Conservation (phyloP, 331 rosid genomes). For the Acacia pycnantha region DNA sequence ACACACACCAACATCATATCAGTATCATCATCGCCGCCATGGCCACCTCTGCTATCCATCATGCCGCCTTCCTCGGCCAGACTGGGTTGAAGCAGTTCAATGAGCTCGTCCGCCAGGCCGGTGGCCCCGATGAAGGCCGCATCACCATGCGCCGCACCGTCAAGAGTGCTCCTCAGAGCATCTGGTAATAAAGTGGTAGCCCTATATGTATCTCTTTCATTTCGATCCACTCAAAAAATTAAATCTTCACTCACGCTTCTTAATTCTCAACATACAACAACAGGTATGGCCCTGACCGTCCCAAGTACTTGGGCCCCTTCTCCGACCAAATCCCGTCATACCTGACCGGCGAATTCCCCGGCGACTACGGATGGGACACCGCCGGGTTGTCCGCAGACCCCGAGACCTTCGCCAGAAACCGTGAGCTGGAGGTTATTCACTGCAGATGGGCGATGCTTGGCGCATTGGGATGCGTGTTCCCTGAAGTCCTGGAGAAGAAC, state of each 20-base stretch:
- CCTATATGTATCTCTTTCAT: background rate
- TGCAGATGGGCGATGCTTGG: constrained; percentile 72
- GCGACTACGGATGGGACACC: constrained; percentile 97
- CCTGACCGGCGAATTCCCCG: constrained; percentile 88
- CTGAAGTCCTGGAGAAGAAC: constrained; percentile 73
- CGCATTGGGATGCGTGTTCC: constrained; percentile 70
- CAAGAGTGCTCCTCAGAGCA: constrained; percentile 85
- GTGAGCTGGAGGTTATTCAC: constrained; percentile 74
- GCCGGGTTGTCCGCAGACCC: constrained; percentile 97
- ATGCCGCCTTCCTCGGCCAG: constrained; percentile 84
- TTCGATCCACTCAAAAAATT: background rate
- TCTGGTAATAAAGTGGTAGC: constrained; percentile 30
- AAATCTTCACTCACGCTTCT: too few relatives aligned
- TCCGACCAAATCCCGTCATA: constrained; percentile 93
- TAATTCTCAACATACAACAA: too few relatives aligned
- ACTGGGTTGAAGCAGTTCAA: constrained; percentile 73
- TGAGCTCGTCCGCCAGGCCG: constrained; percentile 75
- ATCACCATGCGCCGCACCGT: constrained; percentile 83
- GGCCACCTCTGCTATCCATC: constrained; percentile 91
- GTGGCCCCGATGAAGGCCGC: constrained; percentile 63
- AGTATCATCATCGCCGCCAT: constrained; percentile 37
- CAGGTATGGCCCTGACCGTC: constrained; percentile 97
- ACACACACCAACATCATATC: background rate
- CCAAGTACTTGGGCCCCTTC: constrained; percentile 94
- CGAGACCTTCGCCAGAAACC: constrained; percentile 84